Percentiles rank a stretch among this genome's conserved stretches.
phyloP scores from a whole-genome alignment of 2,329 filamentous ascomycete genomes.

The Thielaviopsis cerberus region DNA sequence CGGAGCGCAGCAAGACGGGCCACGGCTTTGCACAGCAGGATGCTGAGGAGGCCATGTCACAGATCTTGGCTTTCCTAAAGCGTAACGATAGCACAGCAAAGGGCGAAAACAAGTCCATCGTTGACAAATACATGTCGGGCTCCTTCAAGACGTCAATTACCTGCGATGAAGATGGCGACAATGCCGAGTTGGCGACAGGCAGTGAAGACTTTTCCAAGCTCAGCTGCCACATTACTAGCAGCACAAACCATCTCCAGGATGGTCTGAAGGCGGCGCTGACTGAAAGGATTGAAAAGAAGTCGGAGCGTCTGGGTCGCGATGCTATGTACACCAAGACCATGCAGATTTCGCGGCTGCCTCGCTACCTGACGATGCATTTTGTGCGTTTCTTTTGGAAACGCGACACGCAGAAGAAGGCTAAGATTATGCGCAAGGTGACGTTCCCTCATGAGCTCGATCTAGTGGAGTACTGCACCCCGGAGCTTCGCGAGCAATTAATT shows the following conservation, averaged over 20 bases:
- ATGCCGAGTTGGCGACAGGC: slow-evolving; percentile 49
- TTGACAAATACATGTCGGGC: slow-evolving; percentile 81
- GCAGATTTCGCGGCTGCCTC: slow-evolving; percentile 75
- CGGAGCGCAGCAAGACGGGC: slow-evolving; percentile 66
- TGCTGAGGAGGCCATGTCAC: slow-evolving; percentile 94
- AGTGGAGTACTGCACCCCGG: slow-evolving; percentile 87
- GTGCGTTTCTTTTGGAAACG: slow-evolving; percentile 97
- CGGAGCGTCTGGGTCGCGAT: slow-evolving; percentile 56
- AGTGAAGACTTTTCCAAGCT: slow-evolving; percentile 75
- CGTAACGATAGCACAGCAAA: not conserved
- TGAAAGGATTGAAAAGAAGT: slow-evolving; percentile 83
- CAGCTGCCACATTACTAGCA: slow-evolving; percentile 80
- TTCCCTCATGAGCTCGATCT: slow-evolving; percentile 87
- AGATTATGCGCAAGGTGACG: slow-evolving; percentile 97
- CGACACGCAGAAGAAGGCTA: slow-evolving; percentile 91
- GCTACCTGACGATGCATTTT: slow-evolving; percentile 92
- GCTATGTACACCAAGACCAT: slow-evolving; percentile 78
- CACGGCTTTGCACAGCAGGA: slow-evolving; percentile 91
- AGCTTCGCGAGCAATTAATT: slow-evolving; percentile 62
- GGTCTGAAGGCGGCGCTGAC: slow-evolving; percentile 66
- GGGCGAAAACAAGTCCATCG: slow-evolving; percentile 40
- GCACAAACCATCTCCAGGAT: slow-evolving; percentile 79
- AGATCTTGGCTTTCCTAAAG: slow-evolving; percentile 70
- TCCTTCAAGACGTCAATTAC: slow-evolving; percentile 60
- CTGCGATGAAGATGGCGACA: slow-evolving; percentile 66